Conservation (phyloP, 1,284 basidiomycete genomes). For the Tilletia indica region DNA sequence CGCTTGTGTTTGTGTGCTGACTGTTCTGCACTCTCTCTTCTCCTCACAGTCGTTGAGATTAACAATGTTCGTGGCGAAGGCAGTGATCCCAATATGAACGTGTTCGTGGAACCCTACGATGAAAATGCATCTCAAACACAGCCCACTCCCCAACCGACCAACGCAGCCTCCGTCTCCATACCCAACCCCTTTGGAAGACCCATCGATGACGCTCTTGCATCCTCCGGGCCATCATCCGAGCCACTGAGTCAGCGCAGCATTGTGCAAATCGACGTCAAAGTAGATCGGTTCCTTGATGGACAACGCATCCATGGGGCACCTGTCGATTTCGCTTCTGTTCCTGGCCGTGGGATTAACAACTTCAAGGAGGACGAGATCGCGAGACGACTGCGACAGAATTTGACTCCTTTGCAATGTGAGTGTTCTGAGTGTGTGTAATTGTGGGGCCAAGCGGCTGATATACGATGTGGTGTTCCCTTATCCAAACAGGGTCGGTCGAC, state of each 20-base stretch:
- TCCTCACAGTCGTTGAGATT: constrained; percentile 36
- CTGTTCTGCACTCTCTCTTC: neutral
- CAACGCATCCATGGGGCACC: constrained; percentile 40
- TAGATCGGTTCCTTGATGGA: constrained; percentile 49
- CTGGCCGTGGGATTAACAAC: constrained; percentile 33
- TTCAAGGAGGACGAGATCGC: constrained; percentile 42
- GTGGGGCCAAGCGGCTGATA: too few relatives aligned
- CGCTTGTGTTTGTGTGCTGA: too few relatives aligned
- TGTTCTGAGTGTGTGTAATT: neutral
- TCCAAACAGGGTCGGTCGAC: neutral
- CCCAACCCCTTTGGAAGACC: neutral
- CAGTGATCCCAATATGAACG: constrained; percentile 27
- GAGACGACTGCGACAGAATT: constrained; percentile 27
- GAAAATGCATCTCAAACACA: neutral
- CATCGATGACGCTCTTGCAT: constrained; percentile 4
- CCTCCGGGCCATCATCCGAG: neutral
- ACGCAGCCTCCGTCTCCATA: neutral
- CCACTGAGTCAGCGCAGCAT: constrained; percentile 21
- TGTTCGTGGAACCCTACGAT: constrained; percentile 41
- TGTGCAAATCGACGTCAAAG: constrained; percentile 41
- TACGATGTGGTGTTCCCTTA: neutral
- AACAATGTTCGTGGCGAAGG: constrained; percentile 33
- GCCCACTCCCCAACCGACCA: too few relatives aligned
- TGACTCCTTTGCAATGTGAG: constrained; percentile 32
- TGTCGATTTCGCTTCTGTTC: constrained; percentile 38